Base-by-base conservation (phyloP, 306 rosid genomes). In the Cercis canadensis region DNA sequence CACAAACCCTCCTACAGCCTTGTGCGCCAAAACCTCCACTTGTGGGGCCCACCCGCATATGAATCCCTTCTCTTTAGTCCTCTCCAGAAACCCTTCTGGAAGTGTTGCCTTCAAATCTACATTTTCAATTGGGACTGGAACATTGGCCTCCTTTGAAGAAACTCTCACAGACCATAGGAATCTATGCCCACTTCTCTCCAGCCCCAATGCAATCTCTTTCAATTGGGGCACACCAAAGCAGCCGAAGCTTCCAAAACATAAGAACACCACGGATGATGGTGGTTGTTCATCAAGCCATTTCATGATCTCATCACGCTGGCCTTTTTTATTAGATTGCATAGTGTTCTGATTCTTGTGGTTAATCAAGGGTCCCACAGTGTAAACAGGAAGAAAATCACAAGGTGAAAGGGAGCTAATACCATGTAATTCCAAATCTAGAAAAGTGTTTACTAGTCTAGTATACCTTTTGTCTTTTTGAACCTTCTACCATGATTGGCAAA, bases 261-360 rank as follows among this genome's bases (percentile, higher is more conserved):
- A 24, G 29, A 24, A 24, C 29, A 24, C 29, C 29, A 24, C 29
- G 3, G 29, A 24, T 24, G 29, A 24, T 24, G 29, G 29, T 24
- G 29, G 70, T 50, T 85, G 84, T 17, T 29, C 66, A 10, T 85
- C 84, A 8, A 85, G 82, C 86, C 86, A 85, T 36, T 14, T 51
- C 70, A 62, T 32, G 57, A 85, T 55, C 14, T 37, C 10, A 11
- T 55, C 70, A 32, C 31, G 65, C 31, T 65, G 19, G 16, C 2
- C 16, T 32, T 18, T 0, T 54, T 61, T 5, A 19, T 24, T 3
- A 24, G 29, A 24, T 3, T 24, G 29, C 3, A 24, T 24, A 24
- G 11, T 21, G 29, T 8, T 16, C 55, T 57, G 1, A 5, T 14
- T 69, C 7, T 57, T 44, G 32, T 11, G 58, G 54, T 75, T 66